Evolutionary conservation across 1,284 basidiomycete genomes (phyloP), one percentile per base, ranked within the genome.

Genomic region (Moniliophthora roreri): DNA sequence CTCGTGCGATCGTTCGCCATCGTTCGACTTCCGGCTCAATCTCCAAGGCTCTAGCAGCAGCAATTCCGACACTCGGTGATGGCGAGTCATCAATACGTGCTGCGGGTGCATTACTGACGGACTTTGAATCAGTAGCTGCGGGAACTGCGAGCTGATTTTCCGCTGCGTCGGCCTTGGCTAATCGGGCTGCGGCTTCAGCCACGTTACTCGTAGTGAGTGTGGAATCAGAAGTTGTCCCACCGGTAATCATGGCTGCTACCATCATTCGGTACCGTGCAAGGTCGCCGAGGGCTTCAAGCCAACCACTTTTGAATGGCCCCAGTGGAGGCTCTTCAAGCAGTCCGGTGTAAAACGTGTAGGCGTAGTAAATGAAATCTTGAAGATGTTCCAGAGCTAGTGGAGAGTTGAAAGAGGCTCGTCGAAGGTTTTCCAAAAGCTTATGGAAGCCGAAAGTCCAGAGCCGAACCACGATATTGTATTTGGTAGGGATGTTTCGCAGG

Each of bases 231-330:
- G 70, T 62, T 51, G 70, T 59, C 61, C 68, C 62, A 62, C 75
- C 67, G n/a, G 79, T 77, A 21, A 86, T 73, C 74, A 87, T 80
- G 28, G 81, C 81, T 34, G 84, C 91, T n/a, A 97, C 91, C 2
- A 90, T 89, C 92, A 98, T 96, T 47, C 92, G 83, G 67, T 97
- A 98, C 24, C 95, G 80, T 0, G 96, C 95, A 32, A 99, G 80
- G 70, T 98, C 95, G 21, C 96, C 96, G 11, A 99, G 84, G 4
- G 95, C 93, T 68, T 99, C 95, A 50, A 98, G 85, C 95, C 96
- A 99, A 1, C 87, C 86, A 1, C 83, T 77, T 54, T 87, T 85
- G 74, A 95, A 95, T 8, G 74, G 70, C 10, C 69, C 70, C 50
- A 98, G 81, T 2, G 75, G 80, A 16, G 84, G 84, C 64, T 95